phyloP scores from a whole-genome alignment of 78 protist genomes.

The Dictyostelium citrinum region DNA sequence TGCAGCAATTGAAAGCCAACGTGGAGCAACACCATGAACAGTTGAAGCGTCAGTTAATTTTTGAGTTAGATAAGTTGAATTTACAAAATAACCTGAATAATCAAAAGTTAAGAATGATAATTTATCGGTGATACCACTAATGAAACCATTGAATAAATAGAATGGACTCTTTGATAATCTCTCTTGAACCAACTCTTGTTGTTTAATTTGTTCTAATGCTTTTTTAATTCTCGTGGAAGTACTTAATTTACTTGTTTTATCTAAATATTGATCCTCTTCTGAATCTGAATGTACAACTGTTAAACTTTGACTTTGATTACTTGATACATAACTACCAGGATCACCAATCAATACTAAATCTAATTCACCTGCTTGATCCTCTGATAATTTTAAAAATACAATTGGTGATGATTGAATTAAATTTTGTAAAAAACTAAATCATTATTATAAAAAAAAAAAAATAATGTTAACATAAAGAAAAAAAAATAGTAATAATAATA shows the following conservation, averaged over 20 bases:
- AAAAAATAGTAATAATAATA: not conserved
- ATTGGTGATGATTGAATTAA: conserved; percentile 76
- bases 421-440: conserved; percentile 71
- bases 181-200: not conserved
- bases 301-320: not conserved
- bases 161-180: not conserved
- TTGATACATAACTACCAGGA: conserved; percentile 4
- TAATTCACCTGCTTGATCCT: conserved; percentile 81
- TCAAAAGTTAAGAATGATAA: not conserved
- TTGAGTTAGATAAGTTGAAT: conserved; percentile 25
- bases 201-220: not conserved
- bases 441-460: too few species aligned
- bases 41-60: not conserved
- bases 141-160: not conserved
- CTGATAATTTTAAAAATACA: conserved; percentile 82
- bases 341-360: conserved; percentile 62
- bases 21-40: conserved; percentile 68
- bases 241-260: not conserved
- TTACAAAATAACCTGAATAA: conserved; percentile 23
- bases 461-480: too few species aligned
- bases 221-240: not conserved
- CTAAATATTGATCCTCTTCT: conserved; percentile 3
- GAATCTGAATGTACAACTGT: not conserved
- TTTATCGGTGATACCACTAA: not conserved
- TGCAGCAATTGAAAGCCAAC: conserved; percentile 32